phyloP scores from a whole-genome alignment of 1,284 basidiomycete species.

The Ustilago trichophora region DNA sequence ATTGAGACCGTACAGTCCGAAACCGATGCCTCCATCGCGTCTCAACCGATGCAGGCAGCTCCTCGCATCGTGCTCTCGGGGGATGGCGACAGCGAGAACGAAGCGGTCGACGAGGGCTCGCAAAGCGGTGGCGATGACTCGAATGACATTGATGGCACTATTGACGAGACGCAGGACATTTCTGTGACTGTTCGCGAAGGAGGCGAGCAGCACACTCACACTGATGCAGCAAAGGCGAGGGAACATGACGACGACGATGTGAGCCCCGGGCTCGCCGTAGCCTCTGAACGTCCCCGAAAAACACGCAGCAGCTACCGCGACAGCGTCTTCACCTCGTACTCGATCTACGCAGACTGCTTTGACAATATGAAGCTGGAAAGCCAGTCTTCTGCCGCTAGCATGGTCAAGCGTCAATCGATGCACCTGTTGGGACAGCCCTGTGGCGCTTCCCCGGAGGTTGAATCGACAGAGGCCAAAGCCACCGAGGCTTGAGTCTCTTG shows the following conservation, averaged over 20 bases:
- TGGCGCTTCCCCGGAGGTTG: not conserved
- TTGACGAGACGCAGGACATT: not conserved
- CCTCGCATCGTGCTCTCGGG: conserved; percentile 30
- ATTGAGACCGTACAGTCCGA: not conserved
- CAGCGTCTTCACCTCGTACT: conserved; percentile 49
- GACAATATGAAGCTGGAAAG: conserved; percentile 49
- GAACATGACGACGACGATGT: not conserved
- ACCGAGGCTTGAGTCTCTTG: not conserved
- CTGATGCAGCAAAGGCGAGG: too few species aligned
- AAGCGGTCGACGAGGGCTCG: conserved; percentile 2
- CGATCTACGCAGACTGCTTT: conserved; percentile 50
- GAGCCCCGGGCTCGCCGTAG: not conserved
- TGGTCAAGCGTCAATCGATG: conserved; percentile 44
- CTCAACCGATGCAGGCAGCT: not conserved
- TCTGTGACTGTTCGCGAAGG: not conserved
- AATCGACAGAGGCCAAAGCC: not conserved
- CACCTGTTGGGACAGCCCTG: conserved; percentile 8
- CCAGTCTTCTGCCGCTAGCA: conserved; percentile 43
- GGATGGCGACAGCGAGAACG: conserved; percentile 18
- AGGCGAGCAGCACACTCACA: not conserved
- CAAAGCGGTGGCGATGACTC: conserved; percentile 16
- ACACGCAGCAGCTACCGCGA: conserved; percentile 39
- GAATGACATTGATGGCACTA: conserved; percentile 4
- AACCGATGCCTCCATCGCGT: conserved; percentile 1
- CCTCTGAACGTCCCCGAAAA: conserved; percentile 16